Percentiles rank a stretch among this genome's conserved stretches.
phyloP scores from a whole-genome alignment of 2,329 filamentous ascomycete genomes.

The Fusarium proliferatum region DNA sequence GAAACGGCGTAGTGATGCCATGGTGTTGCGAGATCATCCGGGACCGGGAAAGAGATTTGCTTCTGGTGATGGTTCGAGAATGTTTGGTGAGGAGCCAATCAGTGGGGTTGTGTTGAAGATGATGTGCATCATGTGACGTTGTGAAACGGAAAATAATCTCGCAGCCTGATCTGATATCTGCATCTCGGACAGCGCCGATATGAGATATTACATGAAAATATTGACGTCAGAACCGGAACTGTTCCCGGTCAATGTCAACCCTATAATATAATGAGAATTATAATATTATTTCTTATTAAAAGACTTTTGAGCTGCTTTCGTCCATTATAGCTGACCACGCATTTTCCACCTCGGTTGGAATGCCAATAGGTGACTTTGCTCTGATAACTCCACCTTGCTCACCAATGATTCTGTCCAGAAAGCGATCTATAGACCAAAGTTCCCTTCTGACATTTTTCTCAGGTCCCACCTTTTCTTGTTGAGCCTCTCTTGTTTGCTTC shows the following conservation, averaged over 20 bases:
- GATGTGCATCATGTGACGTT: constrained; percentile 24
- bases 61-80: constrained; percentile 18
- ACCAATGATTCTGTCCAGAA: constrained; percentile 10
- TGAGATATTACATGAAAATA: rapidly evolving
- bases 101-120: neutral
- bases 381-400: rapidly evolving
- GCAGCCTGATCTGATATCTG: constrained; percentile 23
- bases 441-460: neutral
- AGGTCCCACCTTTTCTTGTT: neutral
- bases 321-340: constrained; percentile 24
- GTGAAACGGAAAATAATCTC: neutral
- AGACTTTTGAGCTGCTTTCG: neutral
- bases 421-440: constrained; percentile 28
- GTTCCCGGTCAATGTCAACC: neutral
- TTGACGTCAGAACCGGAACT: neutral
- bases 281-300: neutral
- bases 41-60: constrained; percentile 13
- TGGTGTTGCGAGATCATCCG: constrained; percentile 1
- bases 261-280: neutral
- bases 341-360: constrained; percentile 23
- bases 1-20: constrained; percentile 42
- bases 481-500: rapidly evolving
- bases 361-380: neutral
- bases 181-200: constrained; percentile 7
- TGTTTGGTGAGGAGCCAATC: neutral